Evolutionary conservation across 306 rosid species (phyloP), one percentile per base, ranked within the genome.

Genomic region (Vigna trinervia): DNA sequence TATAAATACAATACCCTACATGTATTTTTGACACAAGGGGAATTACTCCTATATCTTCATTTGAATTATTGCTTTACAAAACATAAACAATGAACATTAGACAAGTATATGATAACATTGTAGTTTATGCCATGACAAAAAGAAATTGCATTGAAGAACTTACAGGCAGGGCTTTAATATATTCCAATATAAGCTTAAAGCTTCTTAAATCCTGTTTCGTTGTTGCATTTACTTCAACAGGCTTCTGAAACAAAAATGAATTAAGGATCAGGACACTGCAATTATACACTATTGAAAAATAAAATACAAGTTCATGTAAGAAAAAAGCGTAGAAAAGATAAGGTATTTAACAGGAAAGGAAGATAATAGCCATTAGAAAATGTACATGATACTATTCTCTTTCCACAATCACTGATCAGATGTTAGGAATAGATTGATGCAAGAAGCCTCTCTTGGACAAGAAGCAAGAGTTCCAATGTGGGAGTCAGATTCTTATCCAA

Each of bases 161-260:
- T 89, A 95, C 97, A 58, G 98, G 98, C 83, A 92, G 78, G 84
- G 98, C 98, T 85, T 95, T 95, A 77, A 95, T 87, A 84, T 90
- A 95, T 69, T 95, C 98, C 82, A 95, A 67, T 75, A 90, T 89
- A 78, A 95, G 96, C 86, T 88, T 81, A 86, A 95, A 95, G 89
- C 96, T 92, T 86, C 98, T 90, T 78, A 85, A 82, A 80, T 95
- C 98, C 89, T 95, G 94, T 43, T 83, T 81, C 74, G 3, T 71
- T 20, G 81, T 77, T 8, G 83, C 52, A 52, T 92, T 79, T 70
- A 73, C 90, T 80, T 90, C 97, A 54, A 45, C 71, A 70, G 89
- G 78, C 82, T 89, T 90, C 98, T 95, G 95, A 75, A 77, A 53
- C 70, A 85, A 84, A 63, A 84, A 82, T 69, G 74, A 77, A 79